Evolutionary conservation across 768 basidiomycete genomes (phyloP), one percentile per base, ranked within the genome.

Genomic region (Hygrophorus pudorinus): DNA sequence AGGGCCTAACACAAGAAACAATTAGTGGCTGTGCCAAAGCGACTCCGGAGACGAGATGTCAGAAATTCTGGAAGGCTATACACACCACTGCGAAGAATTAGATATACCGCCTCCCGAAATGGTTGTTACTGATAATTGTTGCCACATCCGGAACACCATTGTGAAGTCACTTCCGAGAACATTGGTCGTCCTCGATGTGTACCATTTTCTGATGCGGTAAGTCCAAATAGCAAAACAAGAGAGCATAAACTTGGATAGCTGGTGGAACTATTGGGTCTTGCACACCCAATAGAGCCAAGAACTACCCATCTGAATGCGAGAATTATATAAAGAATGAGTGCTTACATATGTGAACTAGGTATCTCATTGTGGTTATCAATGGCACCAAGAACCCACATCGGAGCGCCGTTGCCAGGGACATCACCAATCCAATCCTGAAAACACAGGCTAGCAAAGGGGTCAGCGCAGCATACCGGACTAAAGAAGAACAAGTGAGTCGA

Each of bases 81-180:
- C 14, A 5, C 18, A 13, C 3, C 10, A 20, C 2, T 41, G 21
- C 40, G 21, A 30, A n/a, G 18, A 41, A 30, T 27, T 41, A 4
- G 21, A 18, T 3, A 28, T 41, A 12, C 28, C 28, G 11, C 17
- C 29, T 9, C 24, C 40, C 14, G 40, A 41, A n/a, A 41, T 41
- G 40, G 40, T 41, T 6, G 40, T 30, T 27, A 30, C 28, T 27
- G 21, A 41, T 27, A 41, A 41, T 27, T 41, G 40, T 28, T 41
- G 40, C 21, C 40, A 41, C 27, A 20, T 41, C 6, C 40, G 40
- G n/a, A 18, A 18, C 10, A 20, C 21, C n/a, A 30, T 41, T 20
- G 3, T 13, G 28, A 41, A 30, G 28, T 9, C 40, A 5, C 12
- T 41, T 2, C 40, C 40, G 4, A 18, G 27, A n/a, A 41, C 29